phyloP scores from a whole-genome alignment of 257 asterid genomes.

The Orobanche coerulescens region DNA sequence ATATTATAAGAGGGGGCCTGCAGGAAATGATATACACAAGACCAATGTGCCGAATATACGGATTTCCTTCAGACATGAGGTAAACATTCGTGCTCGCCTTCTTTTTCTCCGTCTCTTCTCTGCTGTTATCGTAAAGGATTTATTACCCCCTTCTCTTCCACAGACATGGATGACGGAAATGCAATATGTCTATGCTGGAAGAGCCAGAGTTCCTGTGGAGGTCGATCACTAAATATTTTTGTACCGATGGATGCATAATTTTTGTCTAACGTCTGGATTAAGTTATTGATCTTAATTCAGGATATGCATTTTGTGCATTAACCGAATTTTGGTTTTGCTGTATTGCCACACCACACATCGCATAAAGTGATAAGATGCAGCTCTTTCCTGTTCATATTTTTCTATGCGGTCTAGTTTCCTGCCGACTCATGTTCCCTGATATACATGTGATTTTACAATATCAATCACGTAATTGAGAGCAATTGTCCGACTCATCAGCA shows the following conservation, averaged over 20 bases:
- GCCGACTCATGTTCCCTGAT: no score
- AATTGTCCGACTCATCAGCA: no score
- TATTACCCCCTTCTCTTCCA: background rate
- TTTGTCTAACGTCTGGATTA: background rate
- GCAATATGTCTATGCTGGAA: constrained; percentile 71
- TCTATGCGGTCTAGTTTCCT: no score
- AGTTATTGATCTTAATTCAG: background rate
- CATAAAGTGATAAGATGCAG: background rate
- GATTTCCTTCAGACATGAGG: constrained; percentile 87
- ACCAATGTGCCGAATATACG: constrained; percentile 76
- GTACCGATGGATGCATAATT: background rate
- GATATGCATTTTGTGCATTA: background rate
- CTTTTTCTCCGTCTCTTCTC: no score
- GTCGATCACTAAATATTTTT: constrained; percentile 42
- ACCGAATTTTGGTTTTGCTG: constrained; percentile 1
- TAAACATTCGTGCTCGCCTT: constrained; percentile 21
- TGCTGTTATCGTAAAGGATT: no score
- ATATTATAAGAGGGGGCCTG: constrained; percentile 64
- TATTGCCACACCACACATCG: background rate
- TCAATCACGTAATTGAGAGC: no score
- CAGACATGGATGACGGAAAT: constrained; percentile 93
- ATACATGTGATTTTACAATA: no score
- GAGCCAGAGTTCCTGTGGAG: constrained; percentile 50
- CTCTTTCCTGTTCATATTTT: background rate
- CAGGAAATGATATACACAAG: constrained; percentile 83